Evolutionary conservation across 2,329 filamentous ascomycete genomes (phyloP), one percentile per base, ranked within the genome.

Genomic region (Tolypocladium ovalisporum): DNA sequence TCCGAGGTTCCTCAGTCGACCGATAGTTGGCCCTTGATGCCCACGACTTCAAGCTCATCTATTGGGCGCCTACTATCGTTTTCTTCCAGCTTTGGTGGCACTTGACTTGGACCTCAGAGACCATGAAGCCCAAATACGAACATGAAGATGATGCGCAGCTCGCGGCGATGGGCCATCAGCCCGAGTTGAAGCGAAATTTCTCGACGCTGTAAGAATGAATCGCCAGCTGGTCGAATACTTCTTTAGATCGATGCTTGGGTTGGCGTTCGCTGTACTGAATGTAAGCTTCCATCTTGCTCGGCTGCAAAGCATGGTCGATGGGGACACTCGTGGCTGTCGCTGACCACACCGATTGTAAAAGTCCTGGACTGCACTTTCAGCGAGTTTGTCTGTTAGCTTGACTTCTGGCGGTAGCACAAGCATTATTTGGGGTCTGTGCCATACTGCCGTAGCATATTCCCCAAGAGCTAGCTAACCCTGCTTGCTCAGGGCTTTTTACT

Each of bases 401-500:
- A 85, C 87, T 0, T 86, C 82, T 22, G 88, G 88, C 56, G 84
- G 87, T 1, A 79, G 84, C 42, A 82, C 80, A 2, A 80, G 83
- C 55, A 85, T 90, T 17, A 79, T 91, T 39, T 91, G 87, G 87
- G 88, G 87, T 66, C 29, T 44, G 61, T 60, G 27, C 29, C n/a
- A n/a, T n/a, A 40, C 53, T 40, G 24, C 27, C 13, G 47, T 27
- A 35, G 9, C n/a, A n/a, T n/a, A 24, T 37, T 35, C n/a, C 24
- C 22, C 3, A 39, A n/a, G 10, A 22, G 47, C 47, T 19, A 39
- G 47, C 42, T 52, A 22, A 51, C 52, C 42, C 29, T 42, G 47
- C 40, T 44, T n/a, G 3, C 19, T 32, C 52, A 66, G 63, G 68
- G 9, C 62, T 71, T 0, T 63, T 69, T 2, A 71, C 68, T 0